Percentiles rank a stretch among this genome's conserved stretches.
Conservation (phyloP, 495 filamentous ascomycete genomes). For the Daldinia caldariorum region DNA sequence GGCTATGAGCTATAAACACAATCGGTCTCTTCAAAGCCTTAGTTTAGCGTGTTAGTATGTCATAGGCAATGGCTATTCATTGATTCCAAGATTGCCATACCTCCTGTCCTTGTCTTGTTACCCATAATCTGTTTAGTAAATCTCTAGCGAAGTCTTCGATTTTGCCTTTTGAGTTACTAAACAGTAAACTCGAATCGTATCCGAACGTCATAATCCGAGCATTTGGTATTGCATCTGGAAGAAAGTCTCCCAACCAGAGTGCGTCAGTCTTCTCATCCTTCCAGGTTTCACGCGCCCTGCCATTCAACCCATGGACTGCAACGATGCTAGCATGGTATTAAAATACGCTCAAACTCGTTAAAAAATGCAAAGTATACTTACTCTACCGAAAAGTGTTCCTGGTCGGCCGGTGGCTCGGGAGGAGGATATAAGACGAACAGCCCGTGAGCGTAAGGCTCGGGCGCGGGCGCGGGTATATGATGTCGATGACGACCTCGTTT, state of each 20-base stretch:
- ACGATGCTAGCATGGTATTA: background rate
- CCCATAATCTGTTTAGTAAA: conserved; percentile 3
- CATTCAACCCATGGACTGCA: conserved; percentile 1
- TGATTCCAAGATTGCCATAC: background rate
- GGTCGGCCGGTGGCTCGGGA: background rate
- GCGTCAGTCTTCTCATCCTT: background rate
- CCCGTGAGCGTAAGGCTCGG: background rate
- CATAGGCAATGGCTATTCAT: background rate
- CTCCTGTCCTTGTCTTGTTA: background rate
- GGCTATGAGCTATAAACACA: conserved; percentile 2
- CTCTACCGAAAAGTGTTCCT: background rate
- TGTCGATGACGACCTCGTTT: too few species aligned
- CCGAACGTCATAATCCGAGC: conserved; percentile 5
- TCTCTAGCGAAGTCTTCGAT: conserved; percentile 8
- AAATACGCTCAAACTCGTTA: background rate
- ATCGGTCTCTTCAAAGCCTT: background rate
- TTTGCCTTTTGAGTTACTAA: background rate
- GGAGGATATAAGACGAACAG: background rate
- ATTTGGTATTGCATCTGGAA: background rate
- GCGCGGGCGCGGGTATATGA: background rate
- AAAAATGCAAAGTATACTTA: background rate
- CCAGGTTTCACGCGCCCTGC: background rate
- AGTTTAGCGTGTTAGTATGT: background rate
- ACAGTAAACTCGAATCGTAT: background rate
- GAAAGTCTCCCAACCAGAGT: conserved; percentile 1